Evolutionary conservation across 2,329 filamentous ascomycete genomes (phyloP), one percentile per base, ranked within the genome.

Genomic region (Teratosphaeria nubilosa): DNA sequence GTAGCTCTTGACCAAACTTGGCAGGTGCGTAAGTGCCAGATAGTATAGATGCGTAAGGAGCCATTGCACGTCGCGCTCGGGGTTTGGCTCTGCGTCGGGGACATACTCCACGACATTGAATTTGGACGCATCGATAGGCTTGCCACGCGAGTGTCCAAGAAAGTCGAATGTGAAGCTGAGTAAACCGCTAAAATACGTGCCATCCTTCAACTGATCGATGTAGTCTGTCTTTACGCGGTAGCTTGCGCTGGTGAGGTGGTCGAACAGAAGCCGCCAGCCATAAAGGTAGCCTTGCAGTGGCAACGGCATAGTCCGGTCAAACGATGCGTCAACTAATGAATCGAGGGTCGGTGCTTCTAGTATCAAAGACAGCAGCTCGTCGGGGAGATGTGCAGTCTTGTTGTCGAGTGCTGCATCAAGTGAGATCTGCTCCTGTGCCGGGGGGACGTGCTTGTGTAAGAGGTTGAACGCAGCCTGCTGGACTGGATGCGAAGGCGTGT

Each of bases 191-290:
- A 95, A 74, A 58, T 86, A 86, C 11, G 85, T 81, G 14, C 86
- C 85, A 27, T 87, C 81, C 70, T 91, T 94, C 58, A 99, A 81
- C 59, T 88, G 84, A 25, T 90, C 83, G 0, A 84, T 82, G 67
- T 96, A 97, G 66, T 91, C 86, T 59, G 83, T 84, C 64, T 90
- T 88, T 16, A 97, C 84, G 66, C 90, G 90, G 71, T 88, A 86
- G 0, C 91, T 73, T 14, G 51, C 30, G 5, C 71, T 69, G 14
- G 60, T 61, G 69, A 92, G 95, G 51, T 92, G 86, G 65, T 95
- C 90, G 69, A 95, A 97, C 0, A 96, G 80, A 1, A 97, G 78
- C 62, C 89, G 83, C 94, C 94, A 99, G 11, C 90, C 88, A 30
- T 96, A 78, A 2, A 99, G 79, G 68, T 96, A 99, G 10, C 86